phyloP scores from a whole-genome alignment of 495 filamentous ascomycete genomes.

The Aeminium ludgeri region DNA sequence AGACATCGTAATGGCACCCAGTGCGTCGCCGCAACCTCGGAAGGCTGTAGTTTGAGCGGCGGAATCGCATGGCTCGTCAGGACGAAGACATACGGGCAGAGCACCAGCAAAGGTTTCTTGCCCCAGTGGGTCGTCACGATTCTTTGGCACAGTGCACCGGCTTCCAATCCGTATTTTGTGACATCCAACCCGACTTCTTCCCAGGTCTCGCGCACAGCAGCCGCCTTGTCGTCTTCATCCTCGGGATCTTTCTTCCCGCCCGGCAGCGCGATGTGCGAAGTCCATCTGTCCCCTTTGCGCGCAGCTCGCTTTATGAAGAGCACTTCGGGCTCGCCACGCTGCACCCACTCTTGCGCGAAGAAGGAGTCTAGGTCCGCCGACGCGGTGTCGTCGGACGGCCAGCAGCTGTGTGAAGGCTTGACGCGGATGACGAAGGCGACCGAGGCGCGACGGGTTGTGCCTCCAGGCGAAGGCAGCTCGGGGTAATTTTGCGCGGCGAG shows the following conservation, averaged over 20 bases:
- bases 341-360: conserved; percentile 55
- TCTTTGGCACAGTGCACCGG: conserved; percentile 56
- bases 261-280: conserved; percentile 56
- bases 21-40: conserved; percentile 58
- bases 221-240: conserved; percentile 46
- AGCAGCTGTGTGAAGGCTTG: conserved; percentile 41
- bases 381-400: conserved; percentile 26
- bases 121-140: conserved; percentile 60
- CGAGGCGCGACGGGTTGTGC: conserved; percentile 49
- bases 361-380: conserved; percentile 38
- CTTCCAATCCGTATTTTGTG: conserved; percentile 34
- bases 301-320: conserved; percentile 65
- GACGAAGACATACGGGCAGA: conserved; percentile 61
- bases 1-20: conserved; percentile 59
- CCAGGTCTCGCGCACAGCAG: conserved; percentile 49
- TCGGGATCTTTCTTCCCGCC: conserved; percentile 56
- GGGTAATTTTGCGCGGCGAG: conserved; percentile 42
- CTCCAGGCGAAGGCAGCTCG: conserved; percentile 43
- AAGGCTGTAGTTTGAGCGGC: conserved; percentile 46
- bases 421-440: conserved; percentile 58
- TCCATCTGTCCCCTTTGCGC: conserved; percentile 58
- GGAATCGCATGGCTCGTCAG: conserved; percentile 40
- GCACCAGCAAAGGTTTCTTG: conserved; percentile 60
- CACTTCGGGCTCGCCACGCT: conserved; percentile 55
- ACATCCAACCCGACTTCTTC: conserved; percentile 62